Percentiles rank a stretch among this genome's conserved stretches.
These are phyloP conservation scores for Globisporangium canariense DNA, from an alignment of 352 stramenopile species.

Conservation along the genomic window DNA sequence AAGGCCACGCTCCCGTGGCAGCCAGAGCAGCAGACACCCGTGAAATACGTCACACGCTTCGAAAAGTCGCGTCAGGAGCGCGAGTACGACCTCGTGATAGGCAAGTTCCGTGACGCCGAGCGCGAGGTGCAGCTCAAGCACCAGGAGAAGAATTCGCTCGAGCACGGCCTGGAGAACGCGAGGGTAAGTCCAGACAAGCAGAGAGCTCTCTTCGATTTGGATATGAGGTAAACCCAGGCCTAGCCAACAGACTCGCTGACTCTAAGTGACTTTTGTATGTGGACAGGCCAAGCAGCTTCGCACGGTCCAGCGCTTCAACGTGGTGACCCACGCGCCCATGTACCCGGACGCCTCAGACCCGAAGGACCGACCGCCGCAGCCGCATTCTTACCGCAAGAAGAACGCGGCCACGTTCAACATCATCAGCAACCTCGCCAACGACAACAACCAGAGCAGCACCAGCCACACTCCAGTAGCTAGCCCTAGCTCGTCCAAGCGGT, in stretches of 20 bases:
- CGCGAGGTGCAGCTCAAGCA: slow-evolving; percentile 31
- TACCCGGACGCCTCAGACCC: slow-evolving; percentile 44
- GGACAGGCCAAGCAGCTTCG: slow-evolving; percentile 57
- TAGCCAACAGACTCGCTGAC: neutral
- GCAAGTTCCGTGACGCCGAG: slow-evolving; percentile 63
- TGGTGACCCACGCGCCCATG: slow-evolving; percentile 63
- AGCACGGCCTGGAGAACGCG: slow-evolving; percentile 37
- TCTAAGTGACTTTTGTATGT: neutral
- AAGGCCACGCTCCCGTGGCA: slow-evolving; percentile 62
- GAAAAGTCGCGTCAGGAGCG: slow-evolving; percentile 69
- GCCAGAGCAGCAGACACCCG: slow-evolving; percentile 42
- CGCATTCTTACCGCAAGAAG: slow-evolving; percentile 28
- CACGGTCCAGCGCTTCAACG: slow-evolving; percentile 56
- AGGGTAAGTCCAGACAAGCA: slow-evolving; percentile 20
- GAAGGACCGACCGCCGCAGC: slow-evolving; percentile 31
- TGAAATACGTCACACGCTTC: slow-evolving; percentile 67
- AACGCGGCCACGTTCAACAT: slow-evolving; percentile 55
- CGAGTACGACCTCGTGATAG: slow-evolving; percentile 64
- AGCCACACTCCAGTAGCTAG: neutral
- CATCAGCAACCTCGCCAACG: slow-evolving; percentile 45
- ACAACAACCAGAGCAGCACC: slow-evolving; percentile 1
- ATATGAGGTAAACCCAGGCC: neutral
- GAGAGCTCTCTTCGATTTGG: neutral
- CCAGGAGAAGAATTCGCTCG: slow-evolving; percentile 30
- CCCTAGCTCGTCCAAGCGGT: slow-evolving; percentile 27